Evolutionary conservation across 768 basidiomycete genomes (phyloP), one percentile per base, ranked within the genome.

Genomic region (Mycena epipterygia): DNA sequence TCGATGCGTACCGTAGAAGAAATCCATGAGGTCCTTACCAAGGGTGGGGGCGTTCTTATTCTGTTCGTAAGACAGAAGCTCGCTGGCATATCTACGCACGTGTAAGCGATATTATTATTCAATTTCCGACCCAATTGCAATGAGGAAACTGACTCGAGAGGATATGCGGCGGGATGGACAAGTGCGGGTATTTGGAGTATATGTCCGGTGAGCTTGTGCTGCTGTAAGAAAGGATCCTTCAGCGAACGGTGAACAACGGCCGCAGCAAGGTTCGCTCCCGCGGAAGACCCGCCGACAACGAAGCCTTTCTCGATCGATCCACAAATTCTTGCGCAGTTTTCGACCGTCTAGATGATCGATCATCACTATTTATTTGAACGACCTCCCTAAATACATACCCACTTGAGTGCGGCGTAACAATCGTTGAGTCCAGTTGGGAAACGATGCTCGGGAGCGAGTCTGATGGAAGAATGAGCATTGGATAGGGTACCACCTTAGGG

Each of bases 341-440:
- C 12, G 14, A 46, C 48, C 0, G 60, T 51, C 60, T 62, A 29
- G 16, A 33, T 46, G 3, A 49, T 41, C 39, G 39, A 41, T 41
- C 39, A 13, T 44, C n/a, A n/a, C 37, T 49, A 49, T 35, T 14
- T 39, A 7, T 21, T 4, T 35, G 42, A 1, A 33, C 19, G 32
- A 44, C 21, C 5, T 9, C 13, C 5, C 55, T 23, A 44, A 21
- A 19, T 5, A 62, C 46, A 4, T 12, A 62, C 60, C 60, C 62
- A 64, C 23, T 64, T 53, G 33, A 64, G 33, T 14, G 51, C 62
- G 19, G 51, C 39, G n/a, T 64, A 64, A 23, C 27, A 64, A 32
- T 64, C 62, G 37, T 64, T 53, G 23, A 64, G 32, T 1, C 37
- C 37, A 0, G 41, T 53, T 14, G 62, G 62, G 39, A 64, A 64